Evolutionary conservation across 345 rosid genomes (phyloP).

Genomic region (Corchorus olitorius): DNA sequence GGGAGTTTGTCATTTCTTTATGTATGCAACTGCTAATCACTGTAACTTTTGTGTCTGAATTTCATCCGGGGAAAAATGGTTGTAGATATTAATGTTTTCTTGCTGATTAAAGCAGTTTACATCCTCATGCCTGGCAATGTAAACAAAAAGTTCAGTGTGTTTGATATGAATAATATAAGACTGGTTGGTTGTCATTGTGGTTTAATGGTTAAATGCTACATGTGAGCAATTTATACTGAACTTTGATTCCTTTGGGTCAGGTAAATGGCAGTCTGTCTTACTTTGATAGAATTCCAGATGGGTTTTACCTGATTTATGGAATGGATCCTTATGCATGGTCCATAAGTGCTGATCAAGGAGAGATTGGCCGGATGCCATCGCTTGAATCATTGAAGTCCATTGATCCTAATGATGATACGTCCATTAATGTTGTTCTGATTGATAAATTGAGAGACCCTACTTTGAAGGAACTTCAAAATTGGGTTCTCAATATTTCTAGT

Average conservation of each 20-base stretch:
- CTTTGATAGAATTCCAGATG: conserved; percentile 51
- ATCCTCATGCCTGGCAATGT: not conserved
- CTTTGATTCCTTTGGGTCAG: conserved; percentile 31
- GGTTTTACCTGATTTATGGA: conserved; percentile 53
- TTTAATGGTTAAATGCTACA: conserved; percentile 3
- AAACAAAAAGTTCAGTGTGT: not conserved
- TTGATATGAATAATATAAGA: not conserved
- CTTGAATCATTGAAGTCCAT: conserved; percentile 43
- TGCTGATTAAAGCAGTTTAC: not conserved
- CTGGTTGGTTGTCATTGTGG: not conserved
- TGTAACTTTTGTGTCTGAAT: not conserved
- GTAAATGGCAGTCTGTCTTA: conserved; percentile 56
- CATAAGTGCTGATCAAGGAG: conserved; percentile 44
- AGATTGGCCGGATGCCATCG: conserved; percentile 43
- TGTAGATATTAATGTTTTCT: not conserved
- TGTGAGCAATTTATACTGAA: not conserved
- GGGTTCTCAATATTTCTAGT: conserved; percentile 36
- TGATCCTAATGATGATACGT: conserved; percentile 36
- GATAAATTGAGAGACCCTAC: conserved; percentile 38
- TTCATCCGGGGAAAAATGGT: not conserved
- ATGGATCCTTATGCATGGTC: conserved; percentile 57
- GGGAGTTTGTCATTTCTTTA: not conserved
- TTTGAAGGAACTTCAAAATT: conserved; percentile 43
- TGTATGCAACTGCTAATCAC: not conserved
- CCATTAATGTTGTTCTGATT: conserved; percentile 46